Conservation (phyloP, 192 early-diverging fungal genomes). For the Rhizophagus clarus region DNA sequence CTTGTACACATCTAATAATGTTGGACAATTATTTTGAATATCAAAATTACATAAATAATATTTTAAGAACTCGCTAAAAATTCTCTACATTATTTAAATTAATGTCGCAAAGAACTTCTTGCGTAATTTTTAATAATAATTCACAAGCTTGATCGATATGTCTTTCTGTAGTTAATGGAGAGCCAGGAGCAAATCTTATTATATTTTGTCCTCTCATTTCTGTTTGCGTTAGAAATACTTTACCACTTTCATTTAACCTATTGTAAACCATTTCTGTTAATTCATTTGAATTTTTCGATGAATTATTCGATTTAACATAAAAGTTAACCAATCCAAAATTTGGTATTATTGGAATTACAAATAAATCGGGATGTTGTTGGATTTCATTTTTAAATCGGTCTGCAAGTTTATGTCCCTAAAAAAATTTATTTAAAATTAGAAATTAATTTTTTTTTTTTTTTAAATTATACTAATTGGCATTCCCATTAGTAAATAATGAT, state of each 20-base stretch:
- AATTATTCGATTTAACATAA: constrained; percentile 39
- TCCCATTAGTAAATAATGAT: too few species aligned
- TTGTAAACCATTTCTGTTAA: background rate
- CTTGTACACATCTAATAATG: too few species aligned
- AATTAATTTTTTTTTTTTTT: background rate
- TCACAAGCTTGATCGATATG: background rate
- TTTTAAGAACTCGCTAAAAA: too few species aligned
- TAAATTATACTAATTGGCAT: too few species aligned
- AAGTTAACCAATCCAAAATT: constrained; percentile 53
- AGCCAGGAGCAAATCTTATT: background rate
- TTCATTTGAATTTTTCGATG: background rate
- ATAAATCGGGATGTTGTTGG: constrained; percentile 40
- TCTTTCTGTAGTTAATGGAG: background rate
- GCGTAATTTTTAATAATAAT: background rate
- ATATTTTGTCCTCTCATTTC: background rate
- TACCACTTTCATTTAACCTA: background rate
- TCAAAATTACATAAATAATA: too few species aligned
- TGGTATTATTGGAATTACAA: constrained; percentile 46
- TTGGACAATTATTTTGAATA: too few species aligned
- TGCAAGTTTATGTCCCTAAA: constrained; percentile 38
- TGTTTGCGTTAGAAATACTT: constrained; percentile 4
- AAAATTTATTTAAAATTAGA: background rate
- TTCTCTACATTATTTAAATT: too few species aligned
- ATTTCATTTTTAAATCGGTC: constrained; percentile 45
- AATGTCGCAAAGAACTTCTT: too few species aligned